phyloP scores from a whole-genome alignment of 2,329 filamentous ascomycete species.

The Madurella mycetomatis region DNA sequence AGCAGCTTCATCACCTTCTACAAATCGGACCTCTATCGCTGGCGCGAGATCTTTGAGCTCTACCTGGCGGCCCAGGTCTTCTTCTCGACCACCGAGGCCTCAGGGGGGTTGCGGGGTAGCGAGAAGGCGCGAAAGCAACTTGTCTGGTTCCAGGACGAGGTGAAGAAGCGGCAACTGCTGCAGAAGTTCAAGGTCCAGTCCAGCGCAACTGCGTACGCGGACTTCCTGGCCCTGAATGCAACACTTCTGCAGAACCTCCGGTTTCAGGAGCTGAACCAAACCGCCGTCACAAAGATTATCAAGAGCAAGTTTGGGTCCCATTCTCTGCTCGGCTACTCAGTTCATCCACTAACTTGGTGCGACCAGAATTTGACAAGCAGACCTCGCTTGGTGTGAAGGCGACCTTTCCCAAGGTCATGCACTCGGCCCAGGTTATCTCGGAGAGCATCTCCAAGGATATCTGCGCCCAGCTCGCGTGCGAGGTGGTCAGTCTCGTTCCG shows the following conservation, averaged over 20 bases:
- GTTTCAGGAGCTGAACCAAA: constrained; percentile 79
- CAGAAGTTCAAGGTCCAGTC: constrained; percentile 61
- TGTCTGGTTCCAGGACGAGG: constrained; percentile 66
- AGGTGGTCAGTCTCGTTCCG: constrained; percentile 69
- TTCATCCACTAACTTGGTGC: background rate
- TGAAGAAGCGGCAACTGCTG: constrained; percentile 55
- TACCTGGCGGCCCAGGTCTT: constrained; percentile 79
- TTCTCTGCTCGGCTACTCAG: background rate
- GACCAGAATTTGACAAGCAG: constrained; percentile 75
- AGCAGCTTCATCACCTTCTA: constrained; percentile 44
- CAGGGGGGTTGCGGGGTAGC: constrained; percentile 64
- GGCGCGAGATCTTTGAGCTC: constrained; percentile 77
- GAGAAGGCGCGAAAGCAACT: constrained; percentile 63
- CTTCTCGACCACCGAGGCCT: constrained; percentile 70
- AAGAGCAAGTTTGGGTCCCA: constrained; percentile 57
- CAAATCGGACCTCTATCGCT: constrained; percentile 65
- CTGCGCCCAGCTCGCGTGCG: constrained; percentile 67
- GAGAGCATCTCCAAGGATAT: constrained; percentile 69
- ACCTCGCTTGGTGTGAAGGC: constrained; percentile 67
- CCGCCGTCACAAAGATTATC: constrained; percentile 74
- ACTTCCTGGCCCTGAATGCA: constrained; percentile 69
- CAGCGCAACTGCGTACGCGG: constrained; percentile 59
- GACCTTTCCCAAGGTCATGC: constrained; percentile 56
- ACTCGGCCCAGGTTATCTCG: constrained; percentile 57
- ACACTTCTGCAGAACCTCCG: constrained; percentile 73